These are phyloP conservation scores for Phytophthora litchii DNA, from an alignment of 352 stramenopile genomes.

Conservation along the genomic window DNA sequence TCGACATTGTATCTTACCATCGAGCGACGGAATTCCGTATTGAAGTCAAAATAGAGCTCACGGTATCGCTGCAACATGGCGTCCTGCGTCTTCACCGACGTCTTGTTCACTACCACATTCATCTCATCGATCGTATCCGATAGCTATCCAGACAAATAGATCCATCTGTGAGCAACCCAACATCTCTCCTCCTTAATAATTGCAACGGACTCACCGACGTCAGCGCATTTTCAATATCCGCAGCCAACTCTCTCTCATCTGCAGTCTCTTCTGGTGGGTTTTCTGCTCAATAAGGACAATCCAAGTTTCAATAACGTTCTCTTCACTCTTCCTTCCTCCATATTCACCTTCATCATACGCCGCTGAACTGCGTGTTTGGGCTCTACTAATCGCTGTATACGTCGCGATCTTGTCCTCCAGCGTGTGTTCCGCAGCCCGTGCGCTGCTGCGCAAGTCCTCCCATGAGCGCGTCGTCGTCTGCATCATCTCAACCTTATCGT, in stretches of 20 bases:
- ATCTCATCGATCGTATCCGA: constrained; percentile 89
- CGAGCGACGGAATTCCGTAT: constrained; percentile 93
- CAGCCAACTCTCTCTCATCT: constrained; percentile 65
- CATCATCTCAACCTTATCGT: constrained; percentile 44
- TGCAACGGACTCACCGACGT: constrained; percentile 42
- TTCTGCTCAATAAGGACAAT: constrained; percentile 41
- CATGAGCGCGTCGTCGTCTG: constrained; percentile 67
- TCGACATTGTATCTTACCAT: constrained; percentile 48
- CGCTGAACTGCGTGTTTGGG: constrained; percentile 35
- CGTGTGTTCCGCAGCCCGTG: constrained; percentile 71
- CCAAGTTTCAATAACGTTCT: constrained; percentile 4
- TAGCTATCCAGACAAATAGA: constrained; percentile 41
- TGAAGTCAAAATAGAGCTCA: constrained; percentile 96
- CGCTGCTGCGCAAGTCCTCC: constrained; percentile 77
- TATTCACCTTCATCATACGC: constrained; percentile 79
- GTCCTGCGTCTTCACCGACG: constrained; percentile 81
- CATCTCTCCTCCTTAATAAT: background rate
- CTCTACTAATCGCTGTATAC: constrained; percentile 67
- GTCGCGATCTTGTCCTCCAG: constrained; percentile 85
- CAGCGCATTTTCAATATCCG: constrained; percentile 83
- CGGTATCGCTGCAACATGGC: constrained; percentile 94
- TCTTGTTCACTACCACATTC: constrained; percentile 73
- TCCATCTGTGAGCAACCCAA: background rate
- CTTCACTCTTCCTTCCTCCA: background rate
- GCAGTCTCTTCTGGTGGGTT: constrained; percentile 63